Conservation (phyloP, 345 rosid genomes). For the Salix koriyanagi region DNA sequence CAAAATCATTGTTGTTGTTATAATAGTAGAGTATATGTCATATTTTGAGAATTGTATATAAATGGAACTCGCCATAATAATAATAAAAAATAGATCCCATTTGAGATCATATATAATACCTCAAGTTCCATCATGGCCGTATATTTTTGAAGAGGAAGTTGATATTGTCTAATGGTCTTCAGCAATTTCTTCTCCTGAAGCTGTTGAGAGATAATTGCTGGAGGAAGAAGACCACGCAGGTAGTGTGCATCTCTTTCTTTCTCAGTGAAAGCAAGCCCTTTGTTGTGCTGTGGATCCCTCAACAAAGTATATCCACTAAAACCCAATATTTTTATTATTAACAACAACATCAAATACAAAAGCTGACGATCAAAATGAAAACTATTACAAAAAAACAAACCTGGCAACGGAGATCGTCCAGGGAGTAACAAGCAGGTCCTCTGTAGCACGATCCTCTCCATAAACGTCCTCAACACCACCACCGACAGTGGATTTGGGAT, state of each 20-base stretch:
- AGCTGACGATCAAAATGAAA: neutral
- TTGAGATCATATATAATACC: neutral
- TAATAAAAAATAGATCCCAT: too few relatives aligned
- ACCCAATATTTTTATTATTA: neutral
- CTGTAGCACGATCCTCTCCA: constrained; percentile 67
- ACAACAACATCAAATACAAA: too few relatives aligned
- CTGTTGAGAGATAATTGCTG: constrained; percentile 9
- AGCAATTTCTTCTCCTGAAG: constrained; percentile 26
- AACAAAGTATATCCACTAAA: constrained; percentile 21
- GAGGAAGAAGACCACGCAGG: constrained; percentile 22
- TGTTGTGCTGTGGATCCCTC: constrained; percentile 29
- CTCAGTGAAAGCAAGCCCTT: constrained; percentile 25
- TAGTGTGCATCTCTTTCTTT: constrained; percentile 25
- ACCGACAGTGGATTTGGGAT: constrained; percentile 44
- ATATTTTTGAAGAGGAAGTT: constrained; percentile 22
- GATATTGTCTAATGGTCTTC: constrained; percentile 19
- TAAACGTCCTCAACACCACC: constrained; percentile 57
- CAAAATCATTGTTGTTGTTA: neutral
- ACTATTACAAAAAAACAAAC: constrained; percentile 18
- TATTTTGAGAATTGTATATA: too few relatives aligned
- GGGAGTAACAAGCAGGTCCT: constrained; percentile 74
- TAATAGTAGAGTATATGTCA: too few relatives aligned
- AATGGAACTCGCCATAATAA: neutral
- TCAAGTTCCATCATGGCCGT: constrained; percentile 26
- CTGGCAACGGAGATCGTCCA: constrained; percentile 84